Conservation (phyloP, 2,329 filamentous ascomycete genomes). For the Aureobasidium sp. region DNA sequence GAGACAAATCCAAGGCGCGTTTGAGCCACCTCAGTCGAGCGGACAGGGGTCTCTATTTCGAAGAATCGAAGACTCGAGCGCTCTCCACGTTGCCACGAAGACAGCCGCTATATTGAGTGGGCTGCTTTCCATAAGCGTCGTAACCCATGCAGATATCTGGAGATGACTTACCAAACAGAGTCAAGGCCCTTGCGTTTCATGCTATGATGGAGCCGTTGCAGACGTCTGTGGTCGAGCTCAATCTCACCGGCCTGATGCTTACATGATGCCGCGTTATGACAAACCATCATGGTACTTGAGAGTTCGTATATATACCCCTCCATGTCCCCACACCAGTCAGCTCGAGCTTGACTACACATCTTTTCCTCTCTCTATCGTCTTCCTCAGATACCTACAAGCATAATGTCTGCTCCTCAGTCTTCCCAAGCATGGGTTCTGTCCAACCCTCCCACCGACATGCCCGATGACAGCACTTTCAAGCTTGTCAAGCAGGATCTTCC, state of each 20-base stretch:
- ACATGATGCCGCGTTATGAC: background rate
- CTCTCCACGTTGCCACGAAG: background rate
- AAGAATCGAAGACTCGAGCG: background rate
- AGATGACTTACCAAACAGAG: slow-evolving; percentile 4
- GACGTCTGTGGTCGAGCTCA: background rate
- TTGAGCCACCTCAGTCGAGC: background rate
- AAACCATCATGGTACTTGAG: background rate
- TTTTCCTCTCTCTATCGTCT: too few species aligned
- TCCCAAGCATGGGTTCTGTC: slow-evolving; percentile 6
- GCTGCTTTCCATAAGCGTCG: background rate
- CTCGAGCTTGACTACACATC: background rate
- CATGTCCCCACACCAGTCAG: background rate
- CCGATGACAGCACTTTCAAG: slow-evolving; percentile 27
- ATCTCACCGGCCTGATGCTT: background rate
- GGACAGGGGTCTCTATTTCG: slow-evolving; percentile 1
- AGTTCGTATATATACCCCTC: background rate
- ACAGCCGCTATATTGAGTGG: background rate
- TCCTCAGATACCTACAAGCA: background rate
- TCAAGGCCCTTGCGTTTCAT: slow-evolving; percentile 1
- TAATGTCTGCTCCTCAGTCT: slow-evolving; percentile 6
- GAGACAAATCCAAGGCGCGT: background rate
- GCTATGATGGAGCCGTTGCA: background rate
- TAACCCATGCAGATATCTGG: slow-evolving; percentile 8
- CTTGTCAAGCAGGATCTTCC: slow-evolving; percentile 32
- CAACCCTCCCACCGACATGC: slow-evolving; percentile 13